Evolutionary conservation across 2,329 filamentous ascomycete species (phyloP).

Genomic region (Fusarium sp.): DNA sequence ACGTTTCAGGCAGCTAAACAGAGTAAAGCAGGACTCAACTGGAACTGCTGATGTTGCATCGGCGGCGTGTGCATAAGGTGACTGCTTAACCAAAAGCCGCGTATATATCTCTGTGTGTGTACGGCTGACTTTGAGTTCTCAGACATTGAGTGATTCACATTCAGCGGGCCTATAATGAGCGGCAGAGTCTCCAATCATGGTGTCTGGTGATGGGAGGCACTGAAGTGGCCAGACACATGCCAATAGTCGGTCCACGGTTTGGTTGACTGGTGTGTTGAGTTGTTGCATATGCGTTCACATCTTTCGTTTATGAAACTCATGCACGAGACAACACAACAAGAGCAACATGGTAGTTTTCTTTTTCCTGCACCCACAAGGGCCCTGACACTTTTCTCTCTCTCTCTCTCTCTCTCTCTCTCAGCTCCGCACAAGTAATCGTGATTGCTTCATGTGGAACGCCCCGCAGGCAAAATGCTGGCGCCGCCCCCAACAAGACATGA

Average conservation of each 20-base stretch:
- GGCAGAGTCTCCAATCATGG: conserved; percentile 26
- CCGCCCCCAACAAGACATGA: conserved; percentile 15
- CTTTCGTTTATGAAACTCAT: conserved; percentile 21
- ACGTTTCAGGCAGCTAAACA: conserved; percentile 16
- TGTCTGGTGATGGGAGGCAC: conserved; percentile 1
- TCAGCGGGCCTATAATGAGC: conserved; percentile 6
- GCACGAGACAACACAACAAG: conserved; percentile 22
- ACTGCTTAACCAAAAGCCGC: background rate
- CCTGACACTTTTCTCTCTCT: background rate
- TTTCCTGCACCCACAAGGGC: conserved; percentile 1
- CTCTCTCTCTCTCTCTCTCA: conserved; percentile 7
- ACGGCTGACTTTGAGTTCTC: conserved; percentile 10
- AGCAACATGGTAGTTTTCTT: background rate
- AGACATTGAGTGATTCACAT: conserved; percentile 20
- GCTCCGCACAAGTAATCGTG: conserved; percentile 5
- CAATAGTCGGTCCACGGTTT: background rate
- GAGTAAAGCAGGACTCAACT: conserved; percentile 2
- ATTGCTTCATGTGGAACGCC: conserved; percentile 2
- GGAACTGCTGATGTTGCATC: conserved; percentile 1
- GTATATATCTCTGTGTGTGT: background rate
- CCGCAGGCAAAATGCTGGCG: conserved; percentile 29
- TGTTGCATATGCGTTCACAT: too few relatives aligned
- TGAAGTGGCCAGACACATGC: conserved; percentile 16
- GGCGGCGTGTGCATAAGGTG: background rate
- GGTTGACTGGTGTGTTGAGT: too few relatives aligned